Percentiles rank a stretch among this genome's conserved stretches.
These are phyloP conservation scores for Xylariaceae sp. DNA, from an alignment of 2,329 filamentous ascomycete species.

Conservation along the genomic window DNA sequence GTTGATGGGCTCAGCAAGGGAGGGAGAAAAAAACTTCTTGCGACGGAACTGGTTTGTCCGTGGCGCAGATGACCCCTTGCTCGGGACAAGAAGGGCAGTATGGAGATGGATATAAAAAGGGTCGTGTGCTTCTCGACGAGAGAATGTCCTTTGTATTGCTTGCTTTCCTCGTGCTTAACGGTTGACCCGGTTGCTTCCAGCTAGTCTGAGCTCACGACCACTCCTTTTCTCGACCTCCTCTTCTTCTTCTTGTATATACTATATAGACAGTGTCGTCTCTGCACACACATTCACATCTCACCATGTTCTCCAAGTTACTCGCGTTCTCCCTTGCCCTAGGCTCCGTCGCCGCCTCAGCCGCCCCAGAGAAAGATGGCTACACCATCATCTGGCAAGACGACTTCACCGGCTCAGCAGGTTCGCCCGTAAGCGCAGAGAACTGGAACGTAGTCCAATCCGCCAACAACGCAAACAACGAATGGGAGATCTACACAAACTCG, in stretches of 20 bases:
- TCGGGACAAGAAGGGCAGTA: no score
- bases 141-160: neutral
- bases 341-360: slow-evolving; percentile 18
- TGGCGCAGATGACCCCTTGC: no score
- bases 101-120: neutral
- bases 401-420: slow-evolving; percentile 40
- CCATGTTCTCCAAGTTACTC: slow-evolving; percentile 26
- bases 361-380: slow-evolving; percentile 39
- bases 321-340: slow-evolving; percentile 20
- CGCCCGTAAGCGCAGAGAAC: slow-evolving; percentile 33
- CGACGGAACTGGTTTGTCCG: no score
- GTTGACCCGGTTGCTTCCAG: slow-evolving; percentile 13
- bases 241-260: slow-evolving; percentile 7
- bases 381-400: slow-evolving; percentile 42
- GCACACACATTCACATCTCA: neutral
- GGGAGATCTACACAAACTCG: slow-evolving; percentile 42
- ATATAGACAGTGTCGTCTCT: neutral
- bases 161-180: slow-evolving; percentile 16
- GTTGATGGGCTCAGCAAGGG: no score
- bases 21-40: no score
- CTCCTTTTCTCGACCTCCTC: slow-evolving; percentile 19
- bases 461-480: slow-evolving; percentile 43
- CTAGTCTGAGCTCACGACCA: slow-evolving; percentile 22
- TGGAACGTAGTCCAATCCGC: slow-evolving; percentile 45
- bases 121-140: neutral